Conservation (phyloP, 2,329 filamentous ascomycete genomes). For the Colletotrichum liriopes region DNA sequence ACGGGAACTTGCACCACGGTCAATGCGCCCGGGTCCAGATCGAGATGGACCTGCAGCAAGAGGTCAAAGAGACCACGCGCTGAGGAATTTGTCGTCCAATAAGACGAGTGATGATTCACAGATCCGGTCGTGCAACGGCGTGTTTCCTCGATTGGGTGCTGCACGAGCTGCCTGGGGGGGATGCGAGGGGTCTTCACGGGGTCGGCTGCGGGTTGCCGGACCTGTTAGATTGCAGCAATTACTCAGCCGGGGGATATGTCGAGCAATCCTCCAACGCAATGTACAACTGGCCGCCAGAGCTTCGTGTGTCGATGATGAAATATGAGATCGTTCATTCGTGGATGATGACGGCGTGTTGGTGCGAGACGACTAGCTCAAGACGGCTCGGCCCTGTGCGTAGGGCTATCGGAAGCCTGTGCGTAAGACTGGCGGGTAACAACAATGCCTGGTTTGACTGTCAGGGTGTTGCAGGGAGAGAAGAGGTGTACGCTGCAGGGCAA, state of each 20-base stretch:
- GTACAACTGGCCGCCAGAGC: constrained; percentile 32
- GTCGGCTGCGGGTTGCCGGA: constrained; percentile 31
- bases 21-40: constrained; percentile 33
- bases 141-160: constrained; percentile 31
- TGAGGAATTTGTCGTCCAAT: constrained; percentile 32
- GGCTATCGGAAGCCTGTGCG: constrained; percentile 36
- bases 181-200: constrained; percentile 37
- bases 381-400: constrained; percentile 37
- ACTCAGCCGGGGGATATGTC: constrained; percentile 45
- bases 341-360: constrained; percentile 36
- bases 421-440: constrained; percentile 16
- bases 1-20: constrained; percentile 30
- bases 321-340: constrained; percentile 44
- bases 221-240: constrained; percentile 49
- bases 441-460: constrained; percentile 1
- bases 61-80: constrained; percentile 35
- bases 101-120: constrained; percentile 43
- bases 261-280: constrained; percentile 30
- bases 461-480: neutral
- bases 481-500: neutral
- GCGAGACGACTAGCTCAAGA: constrained; percentile 28
- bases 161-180: constrained; percentile 33
- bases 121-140: constrained; percentile 39
- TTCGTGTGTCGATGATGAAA: constrained; percentile 43
- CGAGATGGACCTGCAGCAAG: constrained; percentile 37